These are phyloP conservation scores for Medicago lupulina DNA, from an alignment of 306 rosid genomes.

Conservation along the genomic window DNA sequence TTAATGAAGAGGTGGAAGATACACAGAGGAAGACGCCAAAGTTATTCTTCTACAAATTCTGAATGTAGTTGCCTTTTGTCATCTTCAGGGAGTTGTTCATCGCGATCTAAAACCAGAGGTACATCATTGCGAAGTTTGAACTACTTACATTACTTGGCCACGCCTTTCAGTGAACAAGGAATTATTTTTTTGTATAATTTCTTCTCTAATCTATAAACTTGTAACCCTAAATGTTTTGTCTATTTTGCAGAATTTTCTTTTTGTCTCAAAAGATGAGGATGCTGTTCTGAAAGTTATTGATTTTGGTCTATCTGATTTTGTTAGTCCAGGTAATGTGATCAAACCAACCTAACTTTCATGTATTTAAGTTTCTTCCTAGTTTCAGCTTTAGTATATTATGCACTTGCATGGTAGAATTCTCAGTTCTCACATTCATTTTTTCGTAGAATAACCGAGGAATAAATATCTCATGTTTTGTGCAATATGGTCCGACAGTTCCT, in stretches of 20 bases:
- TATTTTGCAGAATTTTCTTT: constrained; percentile 86
- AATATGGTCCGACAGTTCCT: background rate
- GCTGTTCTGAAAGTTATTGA: constrained; percentile 84
- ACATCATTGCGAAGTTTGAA: constrained; percentile 35
- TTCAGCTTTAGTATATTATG: constrained; percentile 20
- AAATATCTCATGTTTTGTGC: too few relatives aligned
- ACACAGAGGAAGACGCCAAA: constrained; percentile 89
- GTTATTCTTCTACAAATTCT: constrained; percentile 83
- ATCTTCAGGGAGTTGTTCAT: constrained; percentile 95
- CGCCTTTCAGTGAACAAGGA: constrained; percentile 16
- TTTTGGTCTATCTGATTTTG: constrained; percentile 97
- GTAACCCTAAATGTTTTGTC: constrained; percentile 38
- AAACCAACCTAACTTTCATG: constrained; percentile 21
- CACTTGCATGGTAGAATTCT: constrained; percentile 24
- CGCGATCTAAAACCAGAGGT: constrained; percentile 99
- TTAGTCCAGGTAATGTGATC: constrained; percentile 76
- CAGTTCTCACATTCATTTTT: constrained; percentile 21
- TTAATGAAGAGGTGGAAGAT: constrained; percentile 90
- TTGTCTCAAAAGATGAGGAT: constrained; percentile 75
- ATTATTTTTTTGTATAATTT: constrained; percentile 19
- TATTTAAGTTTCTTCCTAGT: background rate
- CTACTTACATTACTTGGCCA: constrained; percentile 33
- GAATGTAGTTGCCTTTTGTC: constrained; percentile 81
- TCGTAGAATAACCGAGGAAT: constrained; percentile 10
- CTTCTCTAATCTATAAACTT: constrained; percentile 25